Conservation (phyloP, 805 yeast species). For the Zygosaccharomyces kombuchaensis region DNA sequence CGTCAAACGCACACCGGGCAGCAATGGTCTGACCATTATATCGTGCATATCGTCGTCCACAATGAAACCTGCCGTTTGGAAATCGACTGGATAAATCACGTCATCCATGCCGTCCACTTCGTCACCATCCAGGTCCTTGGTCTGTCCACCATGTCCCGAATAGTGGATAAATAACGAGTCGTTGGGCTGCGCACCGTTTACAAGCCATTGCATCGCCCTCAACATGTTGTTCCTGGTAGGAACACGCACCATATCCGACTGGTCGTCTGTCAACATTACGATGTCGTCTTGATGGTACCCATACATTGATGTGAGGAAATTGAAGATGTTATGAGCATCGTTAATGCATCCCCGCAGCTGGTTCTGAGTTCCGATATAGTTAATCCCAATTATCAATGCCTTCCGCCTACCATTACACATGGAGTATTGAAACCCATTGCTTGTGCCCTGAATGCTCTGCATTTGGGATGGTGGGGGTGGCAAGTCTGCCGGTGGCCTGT, state of each 20-base stretch:
- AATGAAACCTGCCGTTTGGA: conserved; percentile 59
- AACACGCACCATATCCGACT: conserved; percentile 40
- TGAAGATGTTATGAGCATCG: conserved; percentile 56
- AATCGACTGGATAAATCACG: conserved; percentile 70
- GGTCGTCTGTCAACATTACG: conserved; percentile 58
- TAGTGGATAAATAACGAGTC: conserved; percentile 79
- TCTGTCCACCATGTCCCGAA: conserved; percentile 84
- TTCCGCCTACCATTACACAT: conserved; percentile 68
- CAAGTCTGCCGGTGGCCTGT: conserved; percentile 21
- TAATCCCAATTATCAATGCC: conserved; percentile 74
- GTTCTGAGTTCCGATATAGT: conserved; percentile 62
- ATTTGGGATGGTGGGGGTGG: conserved; percentile 24
- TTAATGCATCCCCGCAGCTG: conserved; percentile 75
- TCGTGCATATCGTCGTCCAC: conserved; percentile 73
- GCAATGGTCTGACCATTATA: conserved; percentile 63
- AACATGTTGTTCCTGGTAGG: conserved; percentile 71
- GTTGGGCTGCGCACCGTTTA: conserved; percentile 64
- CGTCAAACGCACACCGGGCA: conserved; percentile 70
- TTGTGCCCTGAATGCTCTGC: conserved; percentile 19
- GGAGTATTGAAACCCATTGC: conserved; percentile 51
- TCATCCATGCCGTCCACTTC: conserved; percentile 73
- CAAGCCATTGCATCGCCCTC: conserved; percentile 80
- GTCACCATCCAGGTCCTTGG: conserved; percentile 64
- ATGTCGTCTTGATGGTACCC: conserved; percentile 54
- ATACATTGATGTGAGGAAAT: conserved; percentile 39